Percentiles rank a stretch among this genome's conserved stretches.
Evolutionary conservation across 208 protist species (phyloP).

Genomic region (Ichthyophonus hoferi): DNA sequence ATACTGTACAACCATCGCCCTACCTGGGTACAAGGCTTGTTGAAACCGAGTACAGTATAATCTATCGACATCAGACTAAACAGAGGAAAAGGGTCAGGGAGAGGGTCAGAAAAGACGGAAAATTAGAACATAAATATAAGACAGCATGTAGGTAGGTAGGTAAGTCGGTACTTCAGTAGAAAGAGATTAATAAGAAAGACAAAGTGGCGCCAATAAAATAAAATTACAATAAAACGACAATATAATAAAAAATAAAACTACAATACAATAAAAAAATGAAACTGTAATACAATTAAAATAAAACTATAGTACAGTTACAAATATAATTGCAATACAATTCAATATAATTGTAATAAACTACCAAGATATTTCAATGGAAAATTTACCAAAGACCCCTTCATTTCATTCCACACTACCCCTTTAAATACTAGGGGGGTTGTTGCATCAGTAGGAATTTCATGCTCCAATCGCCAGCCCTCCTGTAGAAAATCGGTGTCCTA

Average conservation of each 20-base stretch:
- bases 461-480: constrained; percentile 53
- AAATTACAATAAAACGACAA: no score
- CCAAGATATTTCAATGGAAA: no score
- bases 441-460: constrained; percentile 19
- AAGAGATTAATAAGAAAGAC: no score
- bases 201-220: no score
- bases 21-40: constrained; percentile 20
- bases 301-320: no score
- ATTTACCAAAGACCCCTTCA: constrained; percentile 47
- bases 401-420: constrained; percentile 57
- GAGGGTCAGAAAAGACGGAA: background rate
- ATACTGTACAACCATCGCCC: background rate
- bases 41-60: constrained; percentile 12
- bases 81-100: background rate
- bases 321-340: no score
- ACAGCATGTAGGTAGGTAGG: background rate
- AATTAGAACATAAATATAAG: background rate
- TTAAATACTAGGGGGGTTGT: constrained; percentile 44
- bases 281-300: no score
- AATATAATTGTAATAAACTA: no score
- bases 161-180: no score
- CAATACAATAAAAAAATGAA: no score
- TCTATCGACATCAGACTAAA: background rate
- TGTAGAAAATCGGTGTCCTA: constrained; percentile 52
- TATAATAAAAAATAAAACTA: no score